A percentile compares a stretch with the other conserved stretches of the same genome.
These are phyloP conservation scores for Nepenthes mirabilis DNA, from an alignment of 148 eudicot species.

Conservation along the genomic window DNA sequence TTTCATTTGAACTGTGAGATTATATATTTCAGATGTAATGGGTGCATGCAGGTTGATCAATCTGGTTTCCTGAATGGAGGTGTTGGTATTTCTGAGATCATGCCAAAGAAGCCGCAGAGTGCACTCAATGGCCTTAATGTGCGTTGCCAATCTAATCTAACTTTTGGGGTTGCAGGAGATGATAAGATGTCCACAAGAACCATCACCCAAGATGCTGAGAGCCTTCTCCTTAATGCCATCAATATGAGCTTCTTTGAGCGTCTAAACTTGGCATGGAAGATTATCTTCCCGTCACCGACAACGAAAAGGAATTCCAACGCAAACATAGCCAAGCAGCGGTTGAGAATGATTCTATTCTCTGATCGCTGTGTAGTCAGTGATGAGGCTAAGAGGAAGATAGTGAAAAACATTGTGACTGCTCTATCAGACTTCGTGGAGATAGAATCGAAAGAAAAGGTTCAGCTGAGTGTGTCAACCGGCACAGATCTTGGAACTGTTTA, in stretches of 20 bases:
- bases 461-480: conserved; percentile 71
- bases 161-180: conserved; percentile 39
- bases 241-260: conserved; percentile 84
- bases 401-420: conserved; percentile 61
- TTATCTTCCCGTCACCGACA: conserved; percentile 62
- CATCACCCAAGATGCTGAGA: conserved; percentile 57
- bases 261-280: conserved; percentile 84
- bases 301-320: conserved; percentile 55
- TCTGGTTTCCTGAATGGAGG: conserved; percentile 37
- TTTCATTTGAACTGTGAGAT: background rate
- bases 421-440: conserved; percentile 92
- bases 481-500: conserved; percentile 75
- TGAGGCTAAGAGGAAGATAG: conserved; percentile 87
- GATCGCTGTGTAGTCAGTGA: conserved; percentile 95
- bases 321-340: conserved; percentile 79
- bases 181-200: conserved; percentile 38
- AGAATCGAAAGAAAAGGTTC: conserved; percentile 83
- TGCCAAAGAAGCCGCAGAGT: conserved; percentile 24
- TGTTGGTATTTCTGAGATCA: conserved; percentile 19
- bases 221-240: conserved; percentile 59
- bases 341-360: conserved; percentile 91
- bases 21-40: no score
- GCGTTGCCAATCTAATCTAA: conserved; percentile 48
- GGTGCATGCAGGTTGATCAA: conserved; percentile 42
- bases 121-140: conserved; percentile 17